These are phyloP conservation scores for Paxillus rubicundulus DNA, from an alignment of 768 basidiomycete species.

Conservation along the genomic window DNA sequence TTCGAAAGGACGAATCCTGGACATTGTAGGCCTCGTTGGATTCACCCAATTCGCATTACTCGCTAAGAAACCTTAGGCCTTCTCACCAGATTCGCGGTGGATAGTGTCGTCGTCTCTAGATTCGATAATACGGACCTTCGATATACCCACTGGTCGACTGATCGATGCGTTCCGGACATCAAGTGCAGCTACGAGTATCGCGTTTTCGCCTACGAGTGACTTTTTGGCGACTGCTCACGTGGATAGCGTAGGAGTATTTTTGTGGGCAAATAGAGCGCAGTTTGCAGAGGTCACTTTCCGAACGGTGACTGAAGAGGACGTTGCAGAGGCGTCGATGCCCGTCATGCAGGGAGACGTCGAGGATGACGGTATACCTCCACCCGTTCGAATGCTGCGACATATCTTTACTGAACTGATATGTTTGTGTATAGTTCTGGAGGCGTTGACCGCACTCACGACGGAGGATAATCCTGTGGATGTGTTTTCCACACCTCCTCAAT, in stretches of 20 bases:
- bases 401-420: constrained; percentile 17
- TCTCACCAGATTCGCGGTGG: constrained; percentile 96
- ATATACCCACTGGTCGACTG: constrained; percentile 87
- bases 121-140: constrained; percentile 90
- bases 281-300: constrained; percentile 83
- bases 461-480: constrained; percentile 63
- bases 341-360: constrained; percentile 80
- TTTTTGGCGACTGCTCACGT: constrained; percentile 95
- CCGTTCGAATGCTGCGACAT: neutral
- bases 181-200: constrained; percentile 83
- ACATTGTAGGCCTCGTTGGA: constrained; percentile 59
- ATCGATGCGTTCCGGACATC: constrained; percentile 90
- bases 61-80: constrained; percentile 53
- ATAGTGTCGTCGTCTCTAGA: constrained; percentile 85
- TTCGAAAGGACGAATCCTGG: constrained; percentile 81
- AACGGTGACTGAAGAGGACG: constrained; percentile 72
- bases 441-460: constrained; percentile 59
- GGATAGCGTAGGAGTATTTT: constrained; percentile 88
- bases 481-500: constrained; percentile 83
- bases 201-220: constrained; percentile 94
- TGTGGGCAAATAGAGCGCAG: constrained; percentile 99
- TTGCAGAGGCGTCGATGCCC: constrained; percentile 70
- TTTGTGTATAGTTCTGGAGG: constrained; percentile 57
- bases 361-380: constrained; percentile 63
- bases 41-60: neutral